Evolutionary conservation across 495 filamentous ascomycete species (phyloP), one percentile per base, ranked within the genome.

Genomic region (Thermothielavioides terrestris): DNA sequence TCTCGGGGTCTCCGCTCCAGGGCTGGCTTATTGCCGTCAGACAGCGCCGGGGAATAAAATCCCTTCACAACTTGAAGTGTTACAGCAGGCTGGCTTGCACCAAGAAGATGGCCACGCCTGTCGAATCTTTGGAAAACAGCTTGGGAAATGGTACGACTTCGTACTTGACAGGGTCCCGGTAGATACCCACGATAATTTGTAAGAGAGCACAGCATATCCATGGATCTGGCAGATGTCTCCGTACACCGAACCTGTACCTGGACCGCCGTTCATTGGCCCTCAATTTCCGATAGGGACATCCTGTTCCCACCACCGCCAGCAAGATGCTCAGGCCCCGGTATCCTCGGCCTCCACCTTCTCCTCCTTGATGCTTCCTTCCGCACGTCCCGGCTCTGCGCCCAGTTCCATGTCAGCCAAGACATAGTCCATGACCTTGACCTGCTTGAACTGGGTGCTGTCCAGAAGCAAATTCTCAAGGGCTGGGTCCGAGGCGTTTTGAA

Each of bases 381-480:
- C n/a, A n/a, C n/a, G n/a, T n/a, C n/a, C n/a, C n/a, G n/a, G n/a
- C n/a, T n/a, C n/a, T n/a, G n/a, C n/a, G n/a, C n/a, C n/a, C n/a
- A n/a, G n/a, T n/a, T n/a, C n/a, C n/a, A n/a, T n/a, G n/a, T n/a
- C n/a, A n/a, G n/a, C n/a, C n/a, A n/a, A n/a, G n/a, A n/a, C 14
- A 20, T 26, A 14, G 25, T 18, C 25, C 3, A 27, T 21, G 17
- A 34, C 41, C 20, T 40, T 42, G 2, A 18, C 23, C 22, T 58
- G 56, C 47, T 55, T 55, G 39, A 20, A 55, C 18, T 49, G 45
- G 0, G 17, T 12, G 18, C 3, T 4, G 15, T 47, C 23, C 20
- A 37, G 34, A 5, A 11, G 41, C 17, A 53, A 27, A n/a, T 38
- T 27, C 4, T 48, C 51, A 2, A 26, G 7, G 18, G 14, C 20